Conservation (phyloP, 2,329 filamentous ascomycete species). For the Thelonectria olida region DNA sequence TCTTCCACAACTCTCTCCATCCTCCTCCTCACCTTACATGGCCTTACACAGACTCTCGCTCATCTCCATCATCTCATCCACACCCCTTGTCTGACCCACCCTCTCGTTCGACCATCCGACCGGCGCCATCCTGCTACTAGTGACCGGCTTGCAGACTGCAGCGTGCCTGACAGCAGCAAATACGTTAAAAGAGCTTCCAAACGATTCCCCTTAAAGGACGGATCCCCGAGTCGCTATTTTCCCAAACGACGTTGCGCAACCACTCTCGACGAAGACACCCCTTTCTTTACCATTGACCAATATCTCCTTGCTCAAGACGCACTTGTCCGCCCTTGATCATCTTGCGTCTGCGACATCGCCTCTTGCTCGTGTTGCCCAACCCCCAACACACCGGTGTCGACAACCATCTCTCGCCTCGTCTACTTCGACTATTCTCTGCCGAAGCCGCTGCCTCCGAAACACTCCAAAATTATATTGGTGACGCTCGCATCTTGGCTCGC, state of each 20-base stretch:
- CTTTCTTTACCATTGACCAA: constrained; percentile 22
- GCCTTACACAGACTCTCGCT: too few species aligned
- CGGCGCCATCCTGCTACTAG: constrained; percentile 36
- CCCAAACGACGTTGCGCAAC: constrained; percentile 28
- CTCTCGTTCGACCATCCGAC: constrained; percentile 38
- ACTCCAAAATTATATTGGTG: constrained; percentile 47
- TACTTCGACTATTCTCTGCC: constrained; percentile 30
- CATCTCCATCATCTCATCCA: constrained; percentile 22
- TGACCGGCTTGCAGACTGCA: constrained; percentile 34
- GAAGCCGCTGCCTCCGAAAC: constrained; percentile 43
- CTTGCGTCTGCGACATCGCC: constrained; percentile 41
- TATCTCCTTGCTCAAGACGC: constrained; percentile 30
- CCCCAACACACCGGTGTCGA: constrained; percentile 47
- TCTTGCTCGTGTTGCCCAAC: constrained; percentile 45
- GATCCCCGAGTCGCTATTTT: constrained; percentile 29
- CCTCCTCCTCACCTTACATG: constrained; percentile 24
- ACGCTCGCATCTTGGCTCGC: constrained; percentile 43
- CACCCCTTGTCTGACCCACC: constrained; percentile 35
- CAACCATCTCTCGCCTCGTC: constrained; percentile 41
- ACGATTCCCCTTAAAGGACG: constrained; percentile 26
- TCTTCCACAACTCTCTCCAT: background rate
- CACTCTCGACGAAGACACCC: constrained; percentile 18
- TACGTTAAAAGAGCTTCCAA: background rate
- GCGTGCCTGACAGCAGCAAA: constrained; percentile 24
- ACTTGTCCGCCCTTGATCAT: constrained; percentile 33